These are phyloP conservation scores for Carex pumila DNA, from an alignment of 176 grass and related monocot genomes.

Conservation along the genomic window DNA sequence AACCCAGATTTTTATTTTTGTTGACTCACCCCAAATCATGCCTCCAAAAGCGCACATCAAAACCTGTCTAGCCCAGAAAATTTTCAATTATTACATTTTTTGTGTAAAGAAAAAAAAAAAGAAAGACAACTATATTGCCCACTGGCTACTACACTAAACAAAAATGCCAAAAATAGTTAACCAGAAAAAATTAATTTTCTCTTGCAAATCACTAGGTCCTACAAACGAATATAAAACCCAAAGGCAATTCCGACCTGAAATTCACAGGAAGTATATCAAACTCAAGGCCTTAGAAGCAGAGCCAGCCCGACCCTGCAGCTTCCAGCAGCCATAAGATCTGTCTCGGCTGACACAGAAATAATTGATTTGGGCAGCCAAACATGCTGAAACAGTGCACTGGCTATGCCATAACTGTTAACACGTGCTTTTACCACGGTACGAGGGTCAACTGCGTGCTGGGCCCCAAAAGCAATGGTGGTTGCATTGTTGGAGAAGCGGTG, in stretches of 20 bases:
- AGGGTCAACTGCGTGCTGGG: constrained; percentile 44
- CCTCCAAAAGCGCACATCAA: background rate
- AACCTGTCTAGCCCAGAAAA: background rate
- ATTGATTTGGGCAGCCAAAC: constrained; percentile 56
- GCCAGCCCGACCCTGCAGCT: constrained; percentile 55
- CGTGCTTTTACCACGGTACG: constrained; percentile 58
- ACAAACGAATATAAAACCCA: constrained; percentile 9
- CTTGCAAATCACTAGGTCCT: background rate
- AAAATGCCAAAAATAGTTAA: background rate
- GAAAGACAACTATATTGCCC: background rate
- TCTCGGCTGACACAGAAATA: constrained; percentile 55
- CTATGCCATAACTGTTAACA: constrained; percentile 84
- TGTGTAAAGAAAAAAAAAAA: background rate
- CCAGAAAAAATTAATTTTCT: background rate
- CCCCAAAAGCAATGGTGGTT: constrained; percentile 57
- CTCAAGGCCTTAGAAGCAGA: constrained; percentile 56
- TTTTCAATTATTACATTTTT: constrained; percentile 3
- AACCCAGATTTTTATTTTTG: background rate
- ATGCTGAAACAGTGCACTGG: constrained; percentile 63
- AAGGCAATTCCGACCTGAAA: background rate
- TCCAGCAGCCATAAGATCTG: constrained; percentile 56
- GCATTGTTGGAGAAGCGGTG: constrained; percentile 64
- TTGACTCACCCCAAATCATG: background rate
- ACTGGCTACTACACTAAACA: constrained; percentile 13
- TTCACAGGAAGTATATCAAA: constrained; percentile 7